Percentiles rank a stretch among this genome's conserved stretches.
Evolutionary conservation across 495 filamentous ascomycete species (phyloP).

Genomic region (Aspergillus saccharolyticus): DNA sequence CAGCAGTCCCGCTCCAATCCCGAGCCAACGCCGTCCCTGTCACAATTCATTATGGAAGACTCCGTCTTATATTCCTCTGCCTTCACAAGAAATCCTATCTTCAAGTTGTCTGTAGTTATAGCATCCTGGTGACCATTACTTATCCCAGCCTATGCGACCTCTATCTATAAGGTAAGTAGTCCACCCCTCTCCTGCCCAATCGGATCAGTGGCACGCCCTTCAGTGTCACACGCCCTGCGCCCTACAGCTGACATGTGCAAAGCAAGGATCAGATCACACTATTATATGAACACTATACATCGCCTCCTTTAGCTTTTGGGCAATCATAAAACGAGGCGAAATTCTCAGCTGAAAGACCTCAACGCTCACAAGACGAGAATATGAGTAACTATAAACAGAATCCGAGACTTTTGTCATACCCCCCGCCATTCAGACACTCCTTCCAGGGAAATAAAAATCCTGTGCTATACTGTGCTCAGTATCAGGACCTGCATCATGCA

Average conservation of each 20-base stretch:
- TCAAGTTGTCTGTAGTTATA: no score
- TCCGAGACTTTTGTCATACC: background rate
- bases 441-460: background rate
- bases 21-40: background rate
- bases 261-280: background rate
- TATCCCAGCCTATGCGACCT: no score
- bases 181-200: background rate
- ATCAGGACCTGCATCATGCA: conserved; percentile 10
- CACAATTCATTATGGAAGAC: background rate
- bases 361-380: background rate
- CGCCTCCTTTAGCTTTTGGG: background rate
- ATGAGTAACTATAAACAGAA: background rate
- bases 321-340: no score
- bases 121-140: no score
- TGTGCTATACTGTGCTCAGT: background rate
- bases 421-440: background rate
- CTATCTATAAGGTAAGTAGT: no score
- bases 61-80: no score
- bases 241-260: background rate
- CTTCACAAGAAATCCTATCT: no score
- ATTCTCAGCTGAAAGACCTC: background rate
- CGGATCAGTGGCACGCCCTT: background rate
- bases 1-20: background rate
- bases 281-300: background rate
- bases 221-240: background rate